phyloP scores from a whole-genome alignment of 345 rosid species.

The Nasturtium officinale region DNA sequence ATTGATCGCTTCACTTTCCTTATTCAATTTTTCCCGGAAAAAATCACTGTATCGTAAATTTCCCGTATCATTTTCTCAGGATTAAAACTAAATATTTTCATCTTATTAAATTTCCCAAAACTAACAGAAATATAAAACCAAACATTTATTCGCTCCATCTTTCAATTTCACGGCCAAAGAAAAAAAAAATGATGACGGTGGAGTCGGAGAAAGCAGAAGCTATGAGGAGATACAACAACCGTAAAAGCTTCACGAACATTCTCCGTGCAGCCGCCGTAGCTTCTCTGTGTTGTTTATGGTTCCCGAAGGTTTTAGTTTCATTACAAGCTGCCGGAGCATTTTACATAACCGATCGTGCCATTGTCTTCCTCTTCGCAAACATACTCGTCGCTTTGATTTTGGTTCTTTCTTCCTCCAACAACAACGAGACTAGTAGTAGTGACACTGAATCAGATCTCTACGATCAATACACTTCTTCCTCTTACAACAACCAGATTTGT shows the following conservation, averaged over 20 bases:
- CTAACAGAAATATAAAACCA: background rate
- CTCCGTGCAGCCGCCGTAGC: slow-evolving; percentile 9
- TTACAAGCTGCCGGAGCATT: background rate
- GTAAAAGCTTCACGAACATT: background rate
- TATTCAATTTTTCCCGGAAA: slow-evolving; percentile 21
- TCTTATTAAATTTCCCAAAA: too few species aligned
- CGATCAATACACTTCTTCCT: slow-evolving; percentile 25
- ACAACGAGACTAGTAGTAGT: background rate
- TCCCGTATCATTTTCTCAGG: slow-evolving; percentile 13
- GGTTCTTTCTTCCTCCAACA: slow-evolving; percentile 7
- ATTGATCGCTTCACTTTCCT: slow-evolving; percentile 30
- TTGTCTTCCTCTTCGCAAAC: slow-evolving; percentile 27
- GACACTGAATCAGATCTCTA: slow-evolving; percentile 13
- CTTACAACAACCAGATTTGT: background rate
- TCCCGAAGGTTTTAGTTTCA: slow-evolving; percentile 8
- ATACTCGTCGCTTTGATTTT: slow-evolving; percentile 10
- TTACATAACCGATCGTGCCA: background rate
- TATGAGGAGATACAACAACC: slow-evolving; percentile 36
- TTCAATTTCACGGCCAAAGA: background rate
- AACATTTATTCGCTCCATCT: background rate
- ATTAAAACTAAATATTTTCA: slow-evolving; percentile 11
- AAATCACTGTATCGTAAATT: slow-evolving; percentile 14
- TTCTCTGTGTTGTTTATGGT: slow-evolving; percentile 10
- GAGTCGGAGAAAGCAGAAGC: slow-evolving; percentile 42
- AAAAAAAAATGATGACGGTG: slow-evolving; percentile 5